These are phyloP conservation scores for Suillus placidus DNA, from an alignment of 768 basidiomycete species.

Conservation along the genomic window DNA sequence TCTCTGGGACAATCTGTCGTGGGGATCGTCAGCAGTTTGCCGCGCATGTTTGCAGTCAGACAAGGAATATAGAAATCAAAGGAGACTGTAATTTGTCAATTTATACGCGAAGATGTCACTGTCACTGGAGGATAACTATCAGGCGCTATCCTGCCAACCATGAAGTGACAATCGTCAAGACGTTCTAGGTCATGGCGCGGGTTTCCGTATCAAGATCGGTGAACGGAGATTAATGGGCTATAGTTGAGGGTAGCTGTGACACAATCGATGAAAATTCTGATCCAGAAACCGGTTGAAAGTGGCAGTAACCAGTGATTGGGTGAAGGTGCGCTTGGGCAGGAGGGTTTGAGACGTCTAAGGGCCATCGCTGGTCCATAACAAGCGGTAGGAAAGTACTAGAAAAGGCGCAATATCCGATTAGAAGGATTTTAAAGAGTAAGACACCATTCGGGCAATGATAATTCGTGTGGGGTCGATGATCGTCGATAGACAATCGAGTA, in stretches of 20 bases:
- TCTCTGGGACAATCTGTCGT: neutral
- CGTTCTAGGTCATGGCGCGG: neutral
- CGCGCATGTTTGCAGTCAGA: neutral
- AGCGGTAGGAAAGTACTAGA: neutral
- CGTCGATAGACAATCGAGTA: neutral
- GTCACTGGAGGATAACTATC: neutral
- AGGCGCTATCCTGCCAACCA: neutral
- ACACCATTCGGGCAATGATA: neutral
- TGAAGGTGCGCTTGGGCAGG: neutral
- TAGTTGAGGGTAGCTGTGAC: neutral
- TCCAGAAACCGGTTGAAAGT: neutral
- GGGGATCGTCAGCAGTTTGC: neutral
- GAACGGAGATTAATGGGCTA: neutral
- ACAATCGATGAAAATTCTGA: neutral
- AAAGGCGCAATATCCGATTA: neutral
- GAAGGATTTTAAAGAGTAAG: neutral
- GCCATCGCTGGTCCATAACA: neutral
- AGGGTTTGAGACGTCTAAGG: neutral
- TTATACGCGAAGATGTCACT: slow-evolving; percentile 1
- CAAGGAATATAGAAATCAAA: neutral
- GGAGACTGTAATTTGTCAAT: neutral
- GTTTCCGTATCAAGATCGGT: neutral
- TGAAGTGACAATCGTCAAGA: neutral
- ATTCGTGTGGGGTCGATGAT: neutral
- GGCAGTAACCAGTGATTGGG: neutral